phyloP scores from a whole-genome alignment of 2,329 filamentous ascomycete species.

The Paracamarosporium sp. region DNA sequence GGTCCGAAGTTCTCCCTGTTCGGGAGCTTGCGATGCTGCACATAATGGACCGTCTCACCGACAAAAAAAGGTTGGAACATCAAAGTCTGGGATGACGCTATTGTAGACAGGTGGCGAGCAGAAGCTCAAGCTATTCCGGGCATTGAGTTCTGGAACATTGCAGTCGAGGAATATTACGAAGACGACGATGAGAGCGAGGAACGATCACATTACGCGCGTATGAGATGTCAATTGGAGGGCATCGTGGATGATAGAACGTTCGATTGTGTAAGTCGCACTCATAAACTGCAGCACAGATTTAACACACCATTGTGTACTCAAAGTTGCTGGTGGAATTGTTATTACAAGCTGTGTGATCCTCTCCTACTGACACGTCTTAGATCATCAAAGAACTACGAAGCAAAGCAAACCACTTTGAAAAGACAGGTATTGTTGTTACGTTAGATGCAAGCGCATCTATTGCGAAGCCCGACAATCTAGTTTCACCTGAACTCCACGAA shows the following conservation, averaged over 20 bases:
- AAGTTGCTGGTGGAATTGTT: background rate
- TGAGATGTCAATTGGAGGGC: background rate
- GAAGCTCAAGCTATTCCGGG: constrained; percentile 15
- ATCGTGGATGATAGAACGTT: constrained; percentile 6
- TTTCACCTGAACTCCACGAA: constrained; percentile 24
- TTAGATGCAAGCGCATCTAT: constrained; percentile 14
- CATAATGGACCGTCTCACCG: constrained; percentile 49
- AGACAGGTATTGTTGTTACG: constrained; percentile 19
- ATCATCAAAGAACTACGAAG: constrained; percentile 53
- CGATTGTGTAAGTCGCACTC: constrained; percentile 7
- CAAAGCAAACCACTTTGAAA: constrained; percentile 55
- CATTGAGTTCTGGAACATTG: constrained; percentile 15
- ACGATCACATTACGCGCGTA: background rate
- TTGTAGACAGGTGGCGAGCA: constrained; percentile 24
- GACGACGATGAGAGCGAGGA: constrained; percentile 4
- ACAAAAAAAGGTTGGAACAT: constrained; percentile 47
- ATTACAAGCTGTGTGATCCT: background rate
- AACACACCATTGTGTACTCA: too few species aligned
- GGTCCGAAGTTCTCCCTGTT: constrained; percentile 27
- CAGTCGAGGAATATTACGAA: constrained; percentile 1
- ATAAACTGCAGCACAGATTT: too few species aligned
- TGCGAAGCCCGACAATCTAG: constrained; percentile 58
- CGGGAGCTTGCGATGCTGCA: constrained; percentile 47
- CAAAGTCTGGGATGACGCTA: constrained; percentile 44
- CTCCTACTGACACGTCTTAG: constrained; percentile 1